Conservation (phyloP, 2,329 filamentous ascomycete species). For the Penicillium sclerotigenum region DNA sequence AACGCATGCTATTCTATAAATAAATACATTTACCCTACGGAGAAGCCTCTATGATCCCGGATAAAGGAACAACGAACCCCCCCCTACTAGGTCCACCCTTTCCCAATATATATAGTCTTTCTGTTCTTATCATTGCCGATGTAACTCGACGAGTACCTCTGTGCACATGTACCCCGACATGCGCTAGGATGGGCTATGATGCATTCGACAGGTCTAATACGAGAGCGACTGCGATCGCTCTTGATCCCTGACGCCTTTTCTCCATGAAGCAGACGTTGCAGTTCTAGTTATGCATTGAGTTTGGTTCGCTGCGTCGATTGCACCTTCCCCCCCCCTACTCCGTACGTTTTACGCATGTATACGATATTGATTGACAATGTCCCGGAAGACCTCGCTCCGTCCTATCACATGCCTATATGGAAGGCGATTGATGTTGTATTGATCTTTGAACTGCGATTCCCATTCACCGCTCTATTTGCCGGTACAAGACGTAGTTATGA, state of each 20-base stretch:
- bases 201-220: not conserved
- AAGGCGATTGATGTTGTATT: too few species aligned
- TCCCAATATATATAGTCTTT: not conserved
- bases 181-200: not conserved
- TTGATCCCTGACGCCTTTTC: not conserved
- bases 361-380: not conserved
- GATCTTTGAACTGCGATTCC: not conserved
- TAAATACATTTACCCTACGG: not conserved
- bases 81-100: not conserved
- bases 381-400: constrained; percentile 3
- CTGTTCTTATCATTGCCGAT: not conserved
- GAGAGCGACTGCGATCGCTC: not conserved
- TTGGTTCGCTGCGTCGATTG: not conserved
- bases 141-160: not conserved
- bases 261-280: not conserved
- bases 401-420: constrained; percentile 1
- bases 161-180: constrained; percentile 1
- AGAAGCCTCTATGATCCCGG: not conserved
- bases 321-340: not conserved
- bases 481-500: not conserved
- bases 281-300: not conserved
- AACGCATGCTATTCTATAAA: not conserved
- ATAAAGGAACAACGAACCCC: not conserved
- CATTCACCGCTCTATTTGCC: not conserved
- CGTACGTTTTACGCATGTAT: not conserved